Conservation (phyloP, 108 stramenopile genomes). For the Fragilaria radians region DNA sequence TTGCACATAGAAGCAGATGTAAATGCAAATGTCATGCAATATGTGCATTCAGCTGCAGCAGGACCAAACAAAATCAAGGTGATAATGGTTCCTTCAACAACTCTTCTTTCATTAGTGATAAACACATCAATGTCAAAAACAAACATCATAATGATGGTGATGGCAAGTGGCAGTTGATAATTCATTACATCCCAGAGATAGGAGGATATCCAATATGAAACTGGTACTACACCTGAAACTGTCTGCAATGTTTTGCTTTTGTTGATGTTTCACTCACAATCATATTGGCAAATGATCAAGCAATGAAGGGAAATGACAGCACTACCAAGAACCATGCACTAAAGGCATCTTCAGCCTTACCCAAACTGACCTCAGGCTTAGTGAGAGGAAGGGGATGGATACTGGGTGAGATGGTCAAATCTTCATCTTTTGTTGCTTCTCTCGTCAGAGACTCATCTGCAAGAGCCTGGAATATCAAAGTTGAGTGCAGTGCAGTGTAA, state of each 20-base stretch:
- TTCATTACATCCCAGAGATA: constrained; percentile 70
- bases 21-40: constrained; percentile 68
- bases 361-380: constrained; percentile 18
- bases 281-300: constrained; percentile 76
- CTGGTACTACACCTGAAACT: constrained; percentile 64
- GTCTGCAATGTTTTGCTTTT: constrained; percentile 89
- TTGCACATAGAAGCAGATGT: constrained; percentile 63
- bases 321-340: constrained; percentile 52
- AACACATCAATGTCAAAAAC: constrained; percentile 39
- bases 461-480: constrained; percentile 32
- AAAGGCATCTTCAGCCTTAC: constrained; percentile 21
- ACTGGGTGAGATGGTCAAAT: constrained; percentile 18
- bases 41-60: constrained; percentile 75
- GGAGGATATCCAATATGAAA: constrained; percentile 78
- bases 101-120: constrained; percentile 31
- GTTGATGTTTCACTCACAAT: constrained; percentile 77
- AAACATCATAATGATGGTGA: constrained; percentile 47
- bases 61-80: constrained; percentile 72
- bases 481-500: constrained; percentile 9
- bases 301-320: constrained; percentile 76
- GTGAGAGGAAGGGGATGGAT: constrained; percentile 37
- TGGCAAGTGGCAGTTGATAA: constrained; percentile 66
- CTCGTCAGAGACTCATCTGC: constrained; percentile 32
- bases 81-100: constrained; percentile 29
- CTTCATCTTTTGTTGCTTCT: constrained; percentile 4